A percentile compares a stretch with the other conserved stretches of the same genome.
Evolutionary conservation across 345 rosid genomes (phyloP).

Genomic region (Draba incana): DNA sequence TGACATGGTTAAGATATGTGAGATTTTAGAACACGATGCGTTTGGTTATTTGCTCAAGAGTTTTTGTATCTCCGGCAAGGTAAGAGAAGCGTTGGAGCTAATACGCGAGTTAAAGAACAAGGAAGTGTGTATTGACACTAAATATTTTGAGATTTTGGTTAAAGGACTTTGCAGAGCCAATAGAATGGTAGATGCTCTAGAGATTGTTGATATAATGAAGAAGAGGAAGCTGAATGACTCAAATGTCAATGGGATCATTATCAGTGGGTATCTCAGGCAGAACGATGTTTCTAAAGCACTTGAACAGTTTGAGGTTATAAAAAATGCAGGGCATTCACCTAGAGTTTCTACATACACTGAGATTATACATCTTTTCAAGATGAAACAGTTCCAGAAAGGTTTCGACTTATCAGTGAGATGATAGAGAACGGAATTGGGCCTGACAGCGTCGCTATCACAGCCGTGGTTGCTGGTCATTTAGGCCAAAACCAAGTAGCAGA

Average conservation of each 20-base stretch:
- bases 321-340: slow-evolving; percentile 54
- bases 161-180: slow-evolving; percentile 72
- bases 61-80: slow-evolving; percentile 67
- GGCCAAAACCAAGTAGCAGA: slow-evolving; percentile 56
- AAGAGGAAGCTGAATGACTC: slow-evolving; percentile 51
- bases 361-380: slow-evolving; percentile 62
- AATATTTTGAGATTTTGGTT: slow-evolving; percentile 64
- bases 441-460: slow-evolving; percentile 59
- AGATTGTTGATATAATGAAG: slow-evolving; percentile 72
- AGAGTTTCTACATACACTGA: slow-evolving; percentile 63
- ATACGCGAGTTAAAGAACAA: slow-evolving; percentile 63
- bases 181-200: slow-evolving; percentile 74
- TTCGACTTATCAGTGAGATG: slow-evolving; percentile 65
- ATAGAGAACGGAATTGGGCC: slow-evolving; percentile 57
- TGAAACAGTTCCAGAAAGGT: slow-evolving; percentile 58
- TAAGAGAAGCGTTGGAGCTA: slow-evolving; percentile 72
- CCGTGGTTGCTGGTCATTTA: slow-evolving; percentile 70
- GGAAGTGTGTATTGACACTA: slow-evolving; percentile 47
- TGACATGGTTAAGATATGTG: slow-evolving; percentile 59
- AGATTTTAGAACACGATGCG: slow-evolving; percentile 57
- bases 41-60: slow-evolving; percentile 61
- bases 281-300: slow-evolving; percentile 62
- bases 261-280: slow-evolving; percentile 65
- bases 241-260: slow-evolving; percentile 55
- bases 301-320: slow-evolving; percentile 55